Percentiles rank a stretch among this genome's conserved stretches.
phyloP scores from a whole-genome alignment of 345 rosid species.

The Gossypium anomalum region DNA sequence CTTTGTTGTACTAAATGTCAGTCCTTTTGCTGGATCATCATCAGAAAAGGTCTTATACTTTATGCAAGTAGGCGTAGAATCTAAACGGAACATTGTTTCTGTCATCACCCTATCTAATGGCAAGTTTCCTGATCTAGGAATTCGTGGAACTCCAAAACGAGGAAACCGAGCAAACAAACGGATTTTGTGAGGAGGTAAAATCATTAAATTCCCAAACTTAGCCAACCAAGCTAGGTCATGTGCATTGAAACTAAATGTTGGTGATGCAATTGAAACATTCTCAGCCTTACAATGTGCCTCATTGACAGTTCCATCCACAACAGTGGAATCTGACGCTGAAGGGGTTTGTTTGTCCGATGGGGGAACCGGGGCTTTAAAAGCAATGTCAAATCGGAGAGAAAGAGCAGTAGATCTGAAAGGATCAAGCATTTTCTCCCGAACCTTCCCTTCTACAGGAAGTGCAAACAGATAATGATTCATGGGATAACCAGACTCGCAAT shows the following conservation, averaged over 20 bases:
- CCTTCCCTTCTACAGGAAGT: slow-evolving; percentile 74
- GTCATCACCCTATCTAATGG: slow-evolving; percentile 95
- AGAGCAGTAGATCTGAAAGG: slow-evolving; percentile 94
- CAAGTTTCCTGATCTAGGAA: slow-evolving; percentile 80
- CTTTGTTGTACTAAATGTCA: slow-evolving; percentile 74
- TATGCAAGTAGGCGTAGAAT: slow-evolving; percentile 64
- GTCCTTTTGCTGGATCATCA: slow-evolving; percentile 93
- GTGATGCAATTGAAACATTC: slow-evolving; percentile 37
- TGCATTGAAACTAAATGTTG: slow-evolving; percentile 72
- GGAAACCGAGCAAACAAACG: slow-evolving; percentile 85
- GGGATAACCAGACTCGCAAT: slow-evolving; percentile 84
- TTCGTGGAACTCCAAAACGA: slow-evolving; percentile 86
- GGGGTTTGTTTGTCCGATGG: slow-evolving; percentile 18
- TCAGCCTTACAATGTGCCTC: slow-evolving; percentile 41
- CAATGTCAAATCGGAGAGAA: slow-evolving; percentile 79
- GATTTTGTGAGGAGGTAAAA: slow-evolving; percentile 86
- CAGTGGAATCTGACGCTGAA: too few relatives aligned
- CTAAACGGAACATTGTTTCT: slow-evolving; percentile 85
- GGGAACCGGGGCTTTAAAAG: slow-evolving; percentile 53
- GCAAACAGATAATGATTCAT: slow-evolving; percentile 87
- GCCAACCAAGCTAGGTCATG: slow-evolving; percentile 91
- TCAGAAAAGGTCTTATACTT: slow-evolving; percentile 71
- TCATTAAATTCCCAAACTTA: slow-evolving; percentile 77
- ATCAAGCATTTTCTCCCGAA: slow-evolving; percentile 77
- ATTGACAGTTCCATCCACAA: slow-evolving; percentile 24